phyloP scores from a whole-genome alignment of 331 rosid genomes.

The Malus hybrid region DNA sequence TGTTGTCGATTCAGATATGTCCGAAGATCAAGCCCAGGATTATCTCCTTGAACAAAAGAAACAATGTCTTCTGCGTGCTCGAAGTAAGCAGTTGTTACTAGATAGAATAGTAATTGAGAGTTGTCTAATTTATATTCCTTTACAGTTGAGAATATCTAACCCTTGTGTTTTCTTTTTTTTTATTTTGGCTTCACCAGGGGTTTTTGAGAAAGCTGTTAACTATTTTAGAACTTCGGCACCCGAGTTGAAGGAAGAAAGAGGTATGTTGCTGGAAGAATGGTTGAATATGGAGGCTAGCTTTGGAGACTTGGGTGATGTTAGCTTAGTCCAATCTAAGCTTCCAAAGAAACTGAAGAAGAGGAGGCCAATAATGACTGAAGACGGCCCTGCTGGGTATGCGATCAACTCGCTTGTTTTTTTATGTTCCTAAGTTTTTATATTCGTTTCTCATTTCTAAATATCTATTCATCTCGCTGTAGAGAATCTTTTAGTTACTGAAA shows the following conservation, averaged over 20 bases:
- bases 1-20: conserved; percentile 16
- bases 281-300: conserved; percentile 59
- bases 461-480: background rate
- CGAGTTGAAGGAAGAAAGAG: conserved; percentile 80
- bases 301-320: conserved; percentile 65
- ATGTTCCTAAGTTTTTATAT: background rate
- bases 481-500: background rate
- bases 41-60: conserved; percentile 36
- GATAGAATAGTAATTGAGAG: background rate
- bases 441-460: background rate
- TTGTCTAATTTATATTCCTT: background rate
- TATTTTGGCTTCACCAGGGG: conserved; percentile 40
- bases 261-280: conserved; percentile 86
- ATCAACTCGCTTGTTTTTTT: background rate
- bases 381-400: conserved; percentile 71
- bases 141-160: conserved; percentile 7
- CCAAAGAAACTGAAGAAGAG: conserved; percentile 89
- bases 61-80: conserved; percentile 49
- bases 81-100: conserved; percentile 48
- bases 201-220: conserved; percentile 68
- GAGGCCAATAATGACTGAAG: conserved; percentile 50
- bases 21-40: conserved; percentile 21
- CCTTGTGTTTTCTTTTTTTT: background rate
- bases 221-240: conserved; percentile 76
- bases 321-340: conserved; percentile 67